These are phyloP conservation scores for Taiozyma onychis DNA, from an alignment of 1,139 yeast genomes.

Conservation along the genomic window DNA sequence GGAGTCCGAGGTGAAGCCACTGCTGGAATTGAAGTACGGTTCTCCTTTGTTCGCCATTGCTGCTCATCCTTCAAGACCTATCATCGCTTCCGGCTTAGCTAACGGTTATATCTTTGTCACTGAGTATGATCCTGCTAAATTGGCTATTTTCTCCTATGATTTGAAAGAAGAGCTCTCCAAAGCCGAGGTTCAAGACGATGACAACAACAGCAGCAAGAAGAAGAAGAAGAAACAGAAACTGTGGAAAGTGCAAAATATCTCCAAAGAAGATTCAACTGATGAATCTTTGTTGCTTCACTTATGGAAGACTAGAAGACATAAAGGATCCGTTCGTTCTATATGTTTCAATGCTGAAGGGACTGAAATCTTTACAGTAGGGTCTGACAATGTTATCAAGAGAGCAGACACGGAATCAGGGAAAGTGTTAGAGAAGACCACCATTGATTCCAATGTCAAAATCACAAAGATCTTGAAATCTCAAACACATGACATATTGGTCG, in stretches of 20 bases:
- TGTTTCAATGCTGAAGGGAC: conserved; percentile 49
- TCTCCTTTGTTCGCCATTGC: conserved; percentile 75
- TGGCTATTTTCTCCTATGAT: conserved; percentile 32
- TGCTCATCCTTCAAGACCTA: conserved; percentile 70
- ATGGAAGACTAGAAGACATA: conserved; percentile 90
- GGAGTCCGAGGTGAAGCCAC: conserved; percentile 30
- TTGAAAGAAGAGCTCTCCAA: conserved; percentile 18
- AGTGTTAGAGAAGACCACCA: conserved; percentile 51
- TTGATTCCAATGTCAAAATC: conserved; percentile 35
- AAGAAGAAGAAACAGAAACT: conserved; percentile 33
- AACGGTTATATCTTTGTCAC: conserved; percentile 68
- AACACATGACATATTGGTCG: conserved; percentile 57
- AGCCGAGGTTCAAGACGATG: conserved; percentile 24
- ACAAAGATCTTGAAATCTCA: conserved; percentile 60
- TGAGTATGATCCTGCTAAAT: conserved; percentile 43
- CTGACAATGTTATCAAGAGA: conserved; percentile 73
- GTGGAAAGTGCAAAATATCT: conserved; percentile 41
- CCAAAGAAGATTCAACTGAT: conserved; percentile 27
- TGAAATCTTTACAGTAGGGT: conserved; percentile 61
- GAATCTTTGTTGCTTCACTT: conserved; percentile 32
- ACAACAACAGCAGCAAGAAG: conserved; percentile 26
- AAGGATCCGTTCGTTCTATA: conserved; percentile 78
- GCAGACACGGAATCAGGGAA: conserved; percentile 72
- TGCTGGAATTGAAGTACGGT: conserved; percentile 43
- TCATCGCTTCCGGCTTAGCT: conserved; percentile 67